A percentile compares a stretch with the other conserved stretches of the same genome.
These are phyloP conservation scores for Lecanicillium sp. DNA, from an alignment of 2,329 filamentous ascomycete genomes.

Conservation along the genomic window DNA sequence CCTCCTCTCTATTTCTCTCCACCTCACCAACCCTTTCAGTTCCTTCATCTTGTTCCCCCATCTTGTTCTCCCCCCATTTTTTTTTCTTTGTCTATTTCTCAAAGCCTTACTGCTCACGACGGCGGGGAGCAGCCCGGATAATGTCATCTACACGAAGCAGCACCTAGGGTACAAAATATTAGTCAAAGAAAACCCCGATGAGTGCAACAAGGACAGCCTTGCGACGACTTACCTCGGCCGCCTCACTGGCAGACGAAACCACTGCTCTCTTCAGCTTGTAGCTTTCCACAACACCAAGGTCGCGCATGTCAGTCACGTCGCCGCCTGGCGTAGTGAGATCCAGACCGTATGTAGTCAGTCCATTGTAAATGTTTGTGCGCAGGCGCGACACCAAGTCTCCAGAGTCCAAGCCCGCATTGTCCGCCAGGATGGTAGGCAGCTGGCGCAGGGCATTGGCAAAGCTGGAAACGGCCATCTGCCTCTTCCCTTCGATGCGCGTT, in stretches of 20 bases:
- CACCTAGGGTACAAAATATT: slow-evolving; percentile 44
- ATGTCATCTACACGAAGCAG: slow-evolving; percentile 95
- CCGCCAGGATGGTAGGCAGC: slow-evolving; percentile 89
- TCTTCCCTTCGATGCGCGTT: slow-evolving; percentile 93
- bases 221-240: slow-evolving; percentile 67
- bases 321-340: slow-evolving; percentile 85
- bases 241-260: slow-evolving; percentile 90
- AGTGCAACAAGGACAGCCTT: too few relatives aligned
- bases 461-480: slow-evolving; percentile 83
- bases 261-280: slow-evolving; percentile 99
- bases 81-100: slow-evolving; percentile 13
- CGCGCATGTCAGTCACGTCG: slow-evolving; percentile 90
- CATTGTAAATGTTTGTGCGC: slow-evolving; percentile 90
- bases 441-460: slow-evolving; percentile 88
- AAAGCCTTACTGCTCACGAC: slow-evolving; percentile 25
- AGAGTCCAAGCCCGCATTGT: slow-evolving; percentile 94
- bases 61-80: slow-evolving; percentile 10
- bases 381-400: slow-evolving; percentile 87
- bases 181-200: too few relatives aligned
- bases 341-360: slow-evolving; percentile 83
- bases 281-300: slow-evolving; percentile 90
- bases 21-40: background rate
- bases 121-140: slow-evolving; percentile 80
- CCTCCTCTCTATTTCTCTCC: background rate
- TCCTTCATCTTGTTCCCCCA: background rate